These are phyloP conservation scores for Tolypocladium paradoxum DNA, from an alignment of 2,329 filamentous ascomycete genomes.

Conservation along the genomic window DNA sequence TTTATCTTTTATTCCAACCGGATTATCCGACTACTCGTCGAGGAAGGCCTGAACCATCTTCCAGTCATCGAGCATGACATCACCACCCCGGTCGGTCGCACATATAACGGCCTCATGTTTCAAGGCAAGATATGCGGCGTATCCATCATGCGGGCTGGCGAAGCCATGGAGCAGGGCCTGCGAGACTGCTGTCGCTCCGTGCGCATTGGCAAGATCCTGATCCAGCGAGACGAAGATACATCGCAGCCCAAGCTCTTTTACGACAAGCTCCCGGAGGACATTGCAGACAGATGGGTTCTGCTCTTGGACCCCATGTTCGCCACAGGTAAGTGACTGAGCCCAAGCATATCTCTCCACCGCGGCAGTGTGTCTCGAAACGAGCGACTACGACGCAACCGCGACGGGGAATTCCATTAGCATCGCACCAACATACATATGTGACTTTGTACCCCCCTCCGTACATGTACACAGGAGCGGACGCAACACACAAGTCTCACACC, in stretches of 20 bases:
- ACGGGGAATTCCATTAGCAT: background rate
- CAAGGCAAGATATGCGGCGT: conserved; percentile 98
- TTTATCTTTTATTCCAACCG: conserved; percentile 99
- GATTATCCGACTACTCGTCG: conserved; percentile 91
- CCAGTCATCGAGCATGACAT: conserved; percentile 83
- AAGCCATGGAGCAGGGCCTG: conserved; percentile 96
- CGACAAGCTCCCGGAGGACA: conserved; percentile 92
- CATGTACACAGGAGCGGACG: too few relatives aligned
- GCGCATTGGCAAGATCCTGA: conserved; percentile 94
- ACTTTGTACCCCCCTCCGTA: background rate
- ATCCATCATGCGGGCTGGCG: conserved; percentile 94
- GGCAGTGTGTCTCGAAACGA: background rate
- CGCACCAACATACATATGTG: background rate
- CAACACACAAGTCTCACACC: conserved; percentile 2
- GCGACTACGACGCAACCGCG: background rate
- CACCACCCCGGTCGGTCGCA: conserved; percentile 79
- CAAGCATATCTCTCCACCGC: background rate
- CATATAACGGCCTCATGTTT: conserved; percentile 86
- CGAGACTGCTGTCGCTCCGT: conserved; percentile 97
- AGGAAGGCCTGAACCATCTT: conserved; percentile 94
- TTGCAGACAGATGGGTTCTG: conserved; percentile 84
- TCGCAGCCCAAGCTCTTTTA: conserved; percentile 89
- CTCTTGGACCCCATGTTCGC: conserved; percentile 98
- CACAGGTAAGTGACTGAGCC: conserved; percentile 51
- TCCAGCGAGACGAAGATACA: conserved; percentile 95